Percentiles rank a stretch among this genome's conserved stretches.
Evolutionary conservation across 257 asterid species (phyloP).

Genomic region (Fraxinus cuspidata): DNA sequence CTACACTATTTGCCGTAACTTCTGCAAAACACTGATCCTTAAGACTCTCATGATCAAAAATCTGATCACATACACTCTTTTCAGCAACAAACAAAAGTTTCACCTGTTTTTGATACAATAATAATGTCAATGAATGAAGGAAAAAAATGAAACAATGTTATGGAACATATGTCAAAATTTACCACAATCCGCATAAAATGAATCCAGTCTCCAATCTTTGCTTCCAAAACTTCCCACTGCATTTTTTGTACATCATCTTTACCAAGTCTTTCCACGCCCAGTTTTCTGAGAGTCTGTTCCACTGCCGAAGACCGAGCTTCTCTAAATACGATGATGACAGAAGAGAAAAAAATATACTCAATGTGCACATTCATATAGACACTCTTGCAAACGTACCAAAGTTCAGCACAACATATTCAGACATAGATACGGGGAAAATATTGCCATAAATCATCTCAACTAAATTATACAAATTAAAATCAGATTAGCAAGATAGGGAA

Average conservation of each 20-base stretch:
- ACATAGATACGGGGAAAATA: not conserved
- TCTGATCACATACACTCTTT: constrained; percentile 74
- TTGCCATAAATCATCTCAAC: constrained; percentile 18
- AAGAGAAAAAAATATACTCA: constrained; percentile 6
- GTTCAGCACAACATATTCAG: not conserved
- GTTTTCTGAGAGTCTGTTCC: constrained; percentile 82
- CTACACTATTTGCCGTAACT: constrained; percentile 62
- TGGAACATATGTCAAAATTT: constrained; percentile 25
- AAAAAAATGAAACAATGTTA: not conserved
- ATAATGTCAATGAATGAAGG: constrained; percentile 17
- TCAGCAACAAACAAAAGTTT: constrained; percentile 83
- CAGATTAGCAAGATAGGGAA: not conserved
- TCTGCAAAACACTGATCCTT: constrained; percentile 87
- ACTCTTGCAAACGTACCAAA: not conserved
- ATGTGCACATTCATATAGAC: not conserved
- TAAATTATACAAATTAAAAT: constrained; percentile 10
- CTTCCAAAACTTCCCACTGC: constrained; percentile 97
- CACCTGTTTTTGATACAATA: constrained; percentile 48
- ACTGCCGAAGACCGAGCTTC: constrained; percentile 71
- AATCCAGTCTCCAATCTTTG: constrained; percentile 91
- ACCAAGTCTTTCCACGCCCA: constrained; percentile 85
- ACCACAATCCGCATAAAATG: constrained; percentile 82
- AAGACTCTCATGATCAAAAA: constrained; percentile 61
- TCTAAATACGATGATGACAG: constrained; percentile 40
- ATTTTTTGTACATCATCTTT: constrained; percentile 97